Evolutionary conservation across 2,329 filamentous ascomycete genomes (phyloP), one percentile per base, ranked within the genome.

Genomic region (Aspergillus sclerotialis): DNA sequence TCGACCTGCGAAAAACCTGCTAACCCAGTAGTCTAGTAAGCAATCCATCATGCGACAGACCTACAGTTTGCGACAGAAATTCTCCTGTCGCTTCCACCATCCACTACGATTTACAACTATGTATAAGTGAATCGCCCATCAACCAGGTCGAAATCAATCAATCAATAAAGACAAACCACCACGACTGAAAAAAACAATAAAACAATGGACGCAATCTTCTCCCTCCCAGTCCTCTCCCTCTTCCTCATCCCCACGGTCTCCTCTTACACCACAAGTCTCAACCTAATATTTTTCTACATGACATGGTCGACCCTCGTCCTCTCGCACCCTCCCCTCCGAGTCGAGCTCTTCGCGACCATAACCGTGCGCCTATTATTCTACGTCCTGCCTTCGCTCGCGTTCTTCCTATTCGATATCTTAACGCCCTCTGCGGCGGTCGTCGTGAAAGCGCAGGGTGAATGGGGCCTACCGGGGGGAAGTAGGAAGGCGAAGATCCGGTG

Each of bases 281-380:
- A 92, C 58, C 65, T 94, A 15, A 67, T 93, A 42, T 89, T 94
- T 68, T 92, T 94, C 62, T 90, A 88, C 59, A 75, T 94, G 66
- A 90, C 85, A 48, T 94, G 88, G 88, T 78, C 79, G 5, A 90
- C 85, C 0, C 72, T 95, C 19, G 78, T 93, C 25, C 68, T 90
- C 3, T 83, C 82, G 5, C 83, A 93, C 50, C 72, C 81, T 1
- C 79, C 84, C 0, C 67, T 92, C 11, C 75, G 77, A 38, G 76
- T 94, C 37, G 86, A 94, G 57, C 57, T 92, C 1, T 67, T 84
- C 33, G 84, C 80, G 36, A 80, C 81, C 0, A 57, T 85, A 4
- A 73, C 75, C 15, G 67, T 88, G 31, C 80, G 84, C 27, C 38
- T 80, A 7, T 45, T 84, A 4, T 78, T 89, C 50, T 93, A 80